Base-by-base conservation (phyloP, 2,329 filamentous ascomycete species). In the Alternaria burnsii region DNA sequence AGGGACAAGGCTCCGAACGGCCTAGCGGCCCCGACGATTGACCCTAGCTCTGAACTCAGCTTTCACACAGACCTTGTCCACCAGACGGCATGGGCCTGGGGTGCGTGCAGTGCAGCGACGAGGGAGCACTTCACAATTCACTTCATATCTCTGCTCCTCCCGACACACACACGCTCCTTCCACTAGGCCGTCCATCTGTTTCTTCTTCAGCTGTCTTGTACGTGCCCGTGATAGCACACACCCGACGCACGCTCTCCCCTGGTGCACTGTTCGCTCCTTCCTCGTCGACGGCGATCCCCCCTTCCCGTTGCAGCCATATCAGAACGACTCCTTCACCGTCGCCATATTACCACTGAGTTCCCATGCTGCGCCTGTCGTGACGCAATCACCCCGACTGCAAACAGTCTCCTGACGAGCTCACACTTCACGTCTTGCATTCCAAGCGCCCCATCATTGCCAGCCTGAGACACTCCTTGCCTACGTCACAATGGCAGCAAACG, bases 401-500 rank as follows among this genome's bases (percentile, higher is more conserved):
- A 36, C 20, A 40, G 26, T 48, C 54, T 57, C 41, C 42, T 60
- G 58, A 48, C 54, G 42, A 53, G 42, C 48, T 38, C 30, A 47
- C 41, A 14, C 52, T 43, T 38, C 22, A 36, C 41, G 32, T 22
- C 61, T 50, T 36, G 18, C 16, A 41, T 51, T 36, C 44, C 55
- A 58, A 54, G 48, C 62, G 58, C 61, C 18, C 40, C 46, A 42
- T 62, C 57, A 58, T 58, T 55, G 20, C 40, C 54, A 47, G 50
- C 43, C 41, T 52, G 55, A 41, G 61, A 48, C 61, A 46, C 62
- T 58, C 57, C 50, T 55, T 38, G 47, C 58, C 63, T 40, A 62
- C 59, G 58, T 60, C 63, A 59, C 68, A 68, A 76, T 75, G 72
- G 67, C 72, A 47, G 64, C 72, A 65, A 67, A 68, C 59, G 70